Conservation (phyloP, 805 yeast species). For the Brettanomyces sp. region DNA sequence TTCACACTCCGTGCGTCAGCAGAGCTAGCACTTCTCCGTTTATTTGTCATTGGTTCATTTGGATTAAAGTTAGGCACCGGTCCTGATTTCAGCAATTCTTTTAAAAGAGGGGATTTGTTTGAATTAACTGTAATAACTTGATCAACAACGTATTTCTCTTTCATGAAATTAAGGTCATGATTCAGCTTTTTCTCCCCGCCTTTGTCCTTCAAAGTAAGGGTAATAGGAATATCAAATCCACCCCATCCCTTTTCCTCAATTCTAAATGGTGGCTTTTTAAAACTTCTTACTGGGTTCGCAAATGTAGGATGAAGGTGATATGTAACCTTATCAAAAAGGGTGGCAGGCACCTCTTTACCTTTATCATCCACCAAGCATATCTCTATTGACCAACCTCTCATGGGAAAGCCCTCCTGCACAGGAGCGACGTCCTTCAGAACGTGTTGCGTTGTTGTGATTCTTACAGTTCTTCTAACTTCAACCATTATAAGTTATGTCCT, state of each 20-base stretch:
- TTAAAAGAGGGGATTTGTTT: slow-evolving; percentile 61
- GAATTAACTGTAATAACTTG: slow-evolving; percentile 72
- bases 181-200: slow-evolving; percentile 80
- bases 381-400: slow-evolving; percentile 88
- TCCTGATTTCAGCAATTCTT: slow-evolving; percentile 72
- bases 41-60: slow-evolving; percentile 3
- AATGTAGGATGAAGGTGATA: slow-evolving; percentile 94
- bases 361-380: slow-evolving; percentile 65
- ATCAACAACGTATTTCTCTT: slow-evolving; percentile 68
- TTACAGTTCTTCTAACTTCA: slow-evolving; percentile 74
- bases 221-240: slow-evolving; percentile 82
- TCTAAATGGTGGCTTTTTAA: slow-evolving; percentile 76
- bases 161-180: slow-evolving; percentile 83
- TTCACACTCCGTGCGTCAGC: slow-evolving; percentile 34
- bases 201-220: slow-evolving; percentile 69
- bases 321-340: slow-evolving; percentile 82
- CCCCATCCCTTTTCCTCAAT: slow-evolving; percentile 98
- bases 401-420: slow-evolving; percentile 84
- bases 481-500: slow-evolving; percentile 14
- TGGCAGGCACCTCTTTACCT: slow-evolving; percentile 81
- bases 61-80: slow-evolving; percentile 45
- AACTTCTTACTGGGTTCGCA: slow-evolving; percentile 73
- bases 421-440: slow-evolving; percentile 73
- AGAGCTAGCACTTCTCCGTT: slow-evolving; percentile 15
- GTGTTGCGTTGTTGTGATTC: slow-evolving; percentile 81